Evolutionary conservation across 345 rosid species (phyloP), one percentile per base, ranked within the genome.

Genomic region (Gossypium longicalyx): DNA sequence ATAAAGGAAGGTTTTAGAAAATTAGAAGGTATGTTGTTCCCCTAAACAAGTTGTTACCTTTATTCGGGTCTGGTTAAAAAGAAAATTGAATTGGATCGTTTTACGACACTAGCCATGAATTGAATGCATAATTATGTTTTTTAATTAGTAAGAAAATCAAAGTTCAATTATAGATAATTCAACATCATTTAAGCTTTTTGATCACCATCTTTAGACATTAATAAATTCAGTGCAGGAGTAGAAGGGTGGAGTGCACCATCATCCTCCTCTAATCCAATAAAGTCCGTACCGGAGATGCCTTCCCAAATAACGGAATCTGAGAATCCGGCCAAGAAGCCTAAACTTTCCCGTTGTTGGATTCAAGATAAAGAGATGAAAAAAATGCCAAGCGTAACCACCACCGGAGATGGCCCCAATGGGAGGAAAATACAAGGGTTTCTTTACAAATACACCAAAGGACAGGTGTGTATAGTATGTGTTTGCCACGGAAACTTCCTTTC

Each of bases 351-450:
- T 20, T 19, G 22, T 54, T 60, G 25, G 12, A 34, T 67, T 49
- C 29, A 59, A 41, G 69, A 74, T 5, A 19, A 68, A 3, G 83
- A 75, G 19, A 41, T 91, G 70, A 82, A 75, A 58, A 79, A 80
- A 76, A 85, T 88, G 93, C 92, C 90, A 5, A 76, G 76, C 53
- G 97, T 88, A 25, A 71, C 81, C 12, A 76, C 89, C 15, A 85
- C 74, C 1, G 90, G 85, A 49, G 87, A 80, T 9, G 89, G 86
- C 19, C 87, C 85, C 3, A 63, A 83, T 54, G 86, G 88, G 49
- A 80, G 72, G 77, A 78, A 74, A 68, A 75, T 85, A 17, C 81
- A 84, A 74, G 93, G 90, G 13, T 78, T 86, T 72, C 77, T 89
- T 0, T 89, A 83, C 79, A 80, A 78, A 74, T 84, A 81, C 60